Evolutionary conservation across 345 rosid species (phyloP).

Genomic region (Gossypium thurberi): DNA sequence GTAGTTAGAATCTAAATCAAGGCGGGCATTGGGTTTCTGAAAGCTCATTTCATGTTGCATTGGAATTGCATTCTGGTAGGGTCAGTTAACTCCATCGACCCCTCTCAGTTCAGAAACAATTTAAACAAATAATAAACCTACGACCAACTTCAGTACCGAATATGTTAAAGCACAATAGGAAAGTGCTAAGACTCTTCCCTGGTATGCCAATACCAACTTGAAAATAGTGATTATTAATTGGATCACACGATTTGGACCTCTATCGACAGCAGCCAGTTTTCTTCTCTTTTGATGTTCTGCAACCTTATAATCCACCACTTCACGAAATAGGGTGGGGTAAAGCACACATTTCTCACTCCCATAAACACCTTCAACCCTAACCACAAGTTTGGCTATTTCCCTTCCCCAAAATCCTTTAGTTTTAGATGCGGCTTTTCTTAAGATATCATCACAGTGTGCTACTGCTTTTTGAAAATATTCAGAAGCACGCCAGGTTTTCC

Average conservation of each 20-base stretch:
- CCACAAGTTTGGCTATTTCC: slow-evolving; percentile 91
- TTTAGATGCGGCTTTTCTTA: slow-evolving; percentile 29
- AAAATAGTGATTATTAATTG: no score
- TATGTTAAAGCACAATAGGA: no score
- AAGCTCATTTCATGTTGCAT: no score
- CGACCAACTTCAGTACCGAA: no score
- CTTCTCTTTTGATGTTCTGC: slow-evolving; percentile 86
- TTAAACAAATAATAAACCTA: no score
- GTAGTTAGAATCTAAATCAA: no score
- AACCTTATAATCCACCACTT: slow-evolving; percentile 88
- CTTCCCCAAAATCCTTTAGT: slow-evolving; percentile 31
- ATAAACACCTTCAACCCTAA: slow-evolving; percentile 84
- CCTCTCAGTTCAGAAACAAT: no score
- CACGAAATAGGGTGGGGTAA: slow-evolving; percentile 62
- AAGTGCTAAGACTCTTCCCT: no score
- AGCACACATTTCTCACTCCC: slow-evolving; percentile 75
- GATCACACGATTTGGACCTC: neutral
- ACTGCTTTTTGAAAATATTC: slow-evolving; percentile 48
- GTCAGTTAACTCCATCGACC: no score
- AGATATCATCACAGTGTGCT: slow-evolving; percentile 53
- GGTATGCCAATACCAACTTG: no score
- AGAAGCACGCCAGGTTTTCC: slow-evolving; percentile 20
- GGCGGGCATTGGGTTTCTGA: no score
- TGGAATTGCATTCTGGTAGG: no score
- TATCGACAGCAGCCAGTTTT: slow-evolving; percentile 48